These are phyloP conservation scores for Yamadazyma dendronema DNA, from an alignment of 1,139 yeast genomes.

Conservation along the genomic window DNA sequence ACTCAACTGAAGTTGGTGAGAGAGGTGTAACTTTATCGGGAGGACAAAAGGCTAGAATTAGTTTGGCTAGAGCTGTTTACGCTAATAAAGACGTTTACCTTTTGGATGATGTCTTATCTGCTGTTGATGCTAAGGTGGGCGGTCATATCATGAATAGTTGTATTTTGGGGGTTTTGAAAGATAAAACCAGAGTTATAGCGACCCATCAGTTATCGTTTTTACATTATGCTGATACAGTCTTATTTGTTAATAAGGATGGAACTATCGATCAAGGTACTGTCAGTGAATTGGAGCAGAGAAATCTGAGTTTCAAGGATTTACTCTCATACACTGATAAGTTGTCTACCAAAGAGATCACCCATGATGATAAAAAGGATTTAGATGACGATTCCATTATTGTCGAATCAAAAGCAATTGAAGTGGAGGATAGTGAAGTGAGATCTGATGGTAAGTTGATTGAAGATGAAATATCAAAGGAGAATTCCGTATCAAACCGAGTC, in stretches of 20 bases:
- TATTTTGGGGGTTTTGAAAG: slow-evolving; percentile 31
- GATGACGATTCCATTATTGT: background rate
- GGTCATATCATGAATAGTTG: slow-evolving; percentile 43
- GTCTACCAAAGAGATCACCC: background rate
- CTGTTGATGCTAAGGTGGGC: slow-evolving; percentile 52
- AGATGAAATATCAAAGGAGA: slow-evolving; percentile 40
- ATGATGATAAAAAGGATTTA: background rate
- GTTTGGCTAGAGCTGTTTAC: slow-evolving; percentile 47
- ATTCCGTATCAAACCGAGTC: slow-evolving; percentile 26
- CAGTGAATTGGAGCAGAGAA: background rate
- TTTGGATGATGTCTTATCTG: slow-evolving; percentile 47
- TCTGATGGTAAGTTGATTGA: slow-evolving; percentile 31
- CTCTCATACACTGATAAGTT: background rate
- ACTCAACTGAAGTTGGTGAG: slow-evolving; percentile 48
- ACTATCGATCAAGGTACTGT: slow-evolving; percentile 33
- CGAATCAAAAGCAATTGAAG: background rate
- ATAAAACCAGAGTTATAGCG: slow-evolving; percentile 41
- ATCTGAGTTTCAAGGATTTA: background rate
- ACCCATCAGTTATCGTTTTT: slow-evolving; percentile 46
- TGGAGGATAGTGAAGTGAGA: background rate
- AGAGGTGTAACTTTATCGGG: slow-evolving; percentile 50
- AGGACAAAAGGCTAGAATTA: slow-evolving; percentile 49
- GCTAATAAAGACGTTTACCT: slow-evolving; percentile 38
- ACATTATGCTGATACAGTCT: slow-evolving; percentile 35
- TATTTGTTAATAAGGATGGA: slow-evolving; percentile 40